phyloP scores from a whole-genome alignment of 2,329 filamentous ascomycete species.

The Sphaerulina musiva region DNA sequence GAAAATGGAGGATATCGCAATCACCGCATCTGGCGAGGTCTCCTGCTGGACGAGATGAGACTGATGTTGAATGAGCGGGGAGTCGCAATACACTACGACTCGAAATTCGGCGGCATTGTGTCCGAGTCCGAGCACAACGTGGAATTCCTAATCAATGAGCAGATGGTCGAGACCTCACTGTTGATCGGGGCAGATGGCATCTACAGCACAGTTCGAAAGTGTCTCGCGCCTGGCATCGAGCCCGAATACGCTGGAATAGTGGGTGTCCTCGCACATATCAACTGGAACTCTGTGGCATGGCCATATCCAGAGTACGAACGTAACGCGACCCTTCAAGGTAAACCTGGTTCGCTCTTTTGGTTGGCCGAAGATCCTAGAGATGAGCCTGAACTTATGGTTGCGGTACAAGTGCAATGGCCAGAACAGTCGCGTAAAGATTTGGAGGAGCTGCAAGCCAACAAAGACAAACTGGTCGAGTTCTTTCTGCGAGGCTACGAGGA shows the following conservation, averaged over 20 bases:
- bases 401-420: slow-evolving; percentile 32
- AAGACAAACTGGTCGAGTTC: slow-evolving; percentile 16
- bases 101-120: slow-evolving; percentile 43
- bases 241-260: slow-evolving; percentile 24
- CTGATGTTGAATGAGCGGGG: slow-evolving; percentile 36
- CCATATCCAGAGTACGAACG: slow-evolving; percentile 24
- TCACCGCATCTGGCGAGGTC: slow-evolving; percentile 45
- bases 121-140: slow-evolving; percentile 10
- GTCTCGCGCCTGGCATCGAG: slow-evolving; percentile 27
- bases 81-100: slow-evolving; percentile 44
- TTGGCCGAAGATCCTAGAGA: slow-evolving; percentile 35
- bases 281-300: slow-evolving; percentile 20
- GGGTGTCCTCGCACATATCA: slow-evolving; percentile 22
- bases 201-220: slow-evolving; percentile 30
- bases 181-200: slow-evolving; percentile 28
- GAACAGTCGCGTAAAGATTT: slow-evolving; percentile 33
- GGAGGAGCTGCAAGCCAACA: slow-evolving; percentile 31
- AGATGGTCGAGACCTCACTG: slow-evolving; percentile 14
- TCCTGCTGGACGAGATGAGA: slow-evolving; percentile 47
- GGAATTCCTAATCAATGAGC: slow-evolving; percentile 19
- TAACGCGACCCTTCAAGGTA: slow-evolving; percentile 34
- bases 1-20: slow-evolving; percentile 47
- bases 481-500: slow-evolving; percentile 17
- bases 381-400: slow-evolving; percentile 32
- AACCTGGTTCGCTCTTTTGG: slow-evolving; percentile 36